A percentile compares a stretch with the other conserved stretches of the same genome.
Evolutionary conservation across 2,329 filamentous ascomycete genomes (phyloP).

Genomic region (Talaromyces sp.): DNA sequence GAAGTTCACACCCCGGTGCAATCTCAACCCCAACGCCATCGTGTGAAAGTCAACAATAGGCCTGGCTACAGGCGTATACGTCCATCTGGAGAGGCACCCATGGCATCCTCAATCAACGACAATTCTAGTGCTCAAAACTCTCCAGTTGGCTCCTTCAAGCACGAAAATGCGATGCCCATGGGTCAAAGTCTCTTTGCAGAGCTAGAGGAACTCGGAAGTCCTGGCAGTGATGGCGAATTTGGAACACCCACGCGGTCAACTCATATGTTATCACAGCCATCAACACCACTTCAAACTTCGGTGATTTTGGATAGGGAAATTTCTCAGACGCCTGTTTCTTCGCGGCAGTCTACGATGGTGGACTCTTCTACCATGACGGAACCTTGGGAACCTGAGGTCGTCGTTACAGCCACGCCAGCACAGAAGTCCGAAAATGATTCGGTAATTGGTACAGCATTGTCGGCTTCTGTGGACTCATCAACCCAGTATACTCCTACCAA

Average conservation of each 20-base stretch:
- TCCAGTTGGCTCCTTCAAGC: slow-evolving; percentile 49
- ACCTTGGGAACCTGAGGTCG: slow-evolving; percentile 40
- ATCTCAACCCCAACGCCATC: slow-evolving; percentile 62
- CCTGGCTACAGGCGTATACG: slow-evolving; percentile 53
- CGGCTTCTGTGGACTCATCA: slow-evolving; percentile 31
- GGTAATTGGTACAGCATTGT: slow-evolving; percentile 13
- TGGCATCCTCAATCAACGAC: slow-evolving; percentile 19
- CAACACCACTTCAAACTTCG: slow-evolving; percentile 34
- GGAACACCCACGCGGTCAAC: slow-evolving; percentile 30
- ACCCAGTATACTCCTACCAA: slow-evolving; percentile 41
- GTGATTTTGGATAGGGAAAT: slow-evolving; percentile 25
- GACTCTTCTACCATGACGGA: slow-evolving; percentile 61
- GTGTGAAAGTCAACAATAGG: slow-evolving; percentile 68
- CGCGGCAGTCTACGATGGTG: slow-evolving; percentile 44
- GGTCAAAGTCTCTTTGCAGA: slow-evolving; percentile 87
- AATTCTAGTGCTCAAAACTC: slow-evolving; percentile 44
- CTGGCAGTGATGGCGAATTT: slow-evolving; percentile 65
- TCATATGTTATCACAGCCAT: slow-evolving; percentile 29
- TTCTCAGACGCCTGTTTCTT: slow-evolving; percentile 24
- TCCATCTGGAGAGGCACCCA: slow-evolving; percentile 40
- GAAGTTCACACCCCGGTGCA: slow-evolving; percentile 62
- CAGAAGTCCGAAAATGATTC: not conserved
- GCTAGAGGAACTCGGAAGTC: slow-evolving; percentile 70
- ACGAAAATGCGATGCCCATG: slow-evolving; percentile 42
- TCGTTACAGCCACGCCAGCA: not conserved